Percentiles rank a stretch among this genome's conserved stretches.
These are phyloP conservation scores for Cyberlindnera samutprakarnensis DNA, from an alignment of 805 yeast species.

Conservation along the genomic window DNA sequence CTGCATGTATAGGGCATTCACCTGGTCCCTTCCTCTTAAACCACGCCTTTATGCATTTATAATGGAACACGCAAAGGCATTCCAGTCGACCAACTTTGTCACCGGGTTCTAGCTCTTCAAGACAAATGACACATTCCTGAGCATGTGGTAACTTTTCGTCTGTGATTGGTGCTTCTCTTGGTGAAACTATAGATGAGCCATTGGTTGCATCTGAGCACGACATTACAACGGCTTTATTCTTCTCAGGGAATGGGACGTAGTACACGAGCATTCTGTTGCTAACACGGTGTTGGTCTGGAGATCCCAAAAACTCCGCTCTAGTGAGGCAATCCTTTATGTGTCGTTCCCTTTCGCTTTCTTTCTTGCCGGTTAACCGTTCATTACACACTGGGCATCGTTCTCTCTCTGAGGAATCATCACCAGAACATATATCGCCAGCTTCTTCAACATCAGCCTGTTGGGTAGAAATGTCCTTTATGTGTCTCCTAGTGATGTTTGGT, in stretches of 20 bases:
- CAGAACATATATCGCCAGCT: slow-evolving; percentile 24
- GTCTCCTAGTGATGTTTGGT: no score
- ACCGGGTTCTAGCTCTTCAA: slow-evolving; percentile 81
- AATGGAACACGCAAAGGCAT: slow-evolving; percentile 92
- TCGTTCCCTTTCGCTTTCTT: slow-evolving; percentile 33
- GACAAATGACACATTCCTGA: slow-evolving; percentile 88
- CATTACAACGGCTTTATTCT: slow-evolving; percentile 11
- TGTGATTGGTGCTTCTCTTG: no score
- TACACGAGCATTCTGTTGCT: slow-evolving; percentile 84
- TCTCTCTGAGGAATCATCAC: no score
- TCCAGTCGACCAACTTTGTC: slow-evolving; percentile 88
- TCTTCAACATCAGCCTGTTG: neutral
- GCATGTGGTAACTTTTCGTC: slow-evolving; percentile 22
- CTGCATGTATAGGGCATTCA: slow-evolving; percentile 78
- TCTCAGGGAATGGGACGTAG: slow-evolving; percentile 25
- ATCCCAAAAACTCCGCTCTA: slow-evolving; percentile 55
- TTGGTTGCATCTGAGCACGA: slow-evolving; percentile 20
- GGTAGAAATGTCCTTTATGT: no score
- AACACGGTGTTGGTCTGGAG: slow-evolving; percentile 46
- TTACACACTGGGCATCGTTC: slow-evolving; percentile 36
- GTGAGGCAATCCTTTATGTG: slow-evolving; percentile 70
- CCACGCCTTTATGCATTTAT: slow-evolving; percentile 88
- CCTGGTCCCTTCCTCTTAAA: slow-evolving; percentile 78
- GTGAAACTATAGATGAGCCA: slow-evolving; percentile 4
- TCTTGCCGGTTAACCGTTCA: slow-evolving; percentile 13